A percentile compares a stretch with the other conserved stretches of the same genome.
These are phyloP conservation scores for Blastosporella zonata DNA, from an alignment of 1,284 basidiomycete species.

Conservation along the genomic window DNA sequence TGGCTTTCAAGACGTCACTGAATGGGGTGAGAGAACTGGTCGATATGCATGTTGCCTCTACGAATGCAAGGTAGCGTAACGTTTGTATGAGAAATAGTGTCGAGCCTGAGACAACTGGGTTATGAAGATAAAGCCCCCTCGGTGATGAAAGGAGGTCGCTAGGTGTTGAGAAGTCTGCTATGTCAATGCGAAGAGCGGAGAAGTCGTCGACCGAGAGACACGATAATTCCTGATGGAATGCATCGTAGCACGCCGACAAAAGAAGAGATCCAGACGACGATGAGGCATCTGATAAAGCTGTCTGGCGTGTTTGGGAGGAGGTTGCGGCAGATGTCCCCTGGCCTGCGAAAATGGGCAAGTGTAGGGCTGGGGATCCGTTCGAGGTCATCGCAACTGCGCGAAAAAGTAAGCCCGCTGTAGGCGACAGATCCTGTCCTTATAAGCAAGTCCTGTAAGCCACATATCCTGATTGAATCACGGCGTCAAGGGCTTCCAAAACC, in stretches of 20 bases:
- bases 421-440: conserved; percentile 18
- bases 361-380: conserved; percentile 14
- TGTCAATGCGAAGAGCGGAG: conserved; percentile 35
- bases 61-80: conserved; percentile 49
- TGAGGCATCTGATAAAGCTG: conserved; percentile 38
- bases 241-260: conserved; percentile 47
- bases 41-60: conserved; percentile 26
- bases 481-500: conserved; percentile 17
- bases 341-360: conserved; percentile 52
- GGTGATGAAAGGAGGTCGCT: conserved; percentile 37
- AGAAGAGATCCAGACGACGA: conserved; percentile 39
- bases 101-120: conserved; percentile 49
- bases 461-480: conserved; percentile 16
- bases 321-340: conserved; percentile 45
- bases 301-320: conserved; percentile 33
- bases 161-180: conserved; percentile 38
- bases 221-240: conserved; percentile 47
- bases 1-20: conserved; percentile 32
- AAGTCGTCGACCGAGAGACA: conserved; percentile 38
- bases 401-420: conserved; percentile 1
- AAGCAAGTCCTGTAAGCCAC: conserved; percentile 19
- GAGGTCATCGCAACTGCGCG: conserved; percentile 12
- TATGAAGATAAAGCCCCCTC: conserved; percentile 31
- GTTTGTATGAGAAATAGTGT: conserved; percentile 51
- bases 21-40: conserved; percentile 31